These are phyloP conservation scores for Hanseniaspora pseudoguilliermondii DNA, from an alignment of 805 yeast species.

Conservation along the genomic window DNA sequence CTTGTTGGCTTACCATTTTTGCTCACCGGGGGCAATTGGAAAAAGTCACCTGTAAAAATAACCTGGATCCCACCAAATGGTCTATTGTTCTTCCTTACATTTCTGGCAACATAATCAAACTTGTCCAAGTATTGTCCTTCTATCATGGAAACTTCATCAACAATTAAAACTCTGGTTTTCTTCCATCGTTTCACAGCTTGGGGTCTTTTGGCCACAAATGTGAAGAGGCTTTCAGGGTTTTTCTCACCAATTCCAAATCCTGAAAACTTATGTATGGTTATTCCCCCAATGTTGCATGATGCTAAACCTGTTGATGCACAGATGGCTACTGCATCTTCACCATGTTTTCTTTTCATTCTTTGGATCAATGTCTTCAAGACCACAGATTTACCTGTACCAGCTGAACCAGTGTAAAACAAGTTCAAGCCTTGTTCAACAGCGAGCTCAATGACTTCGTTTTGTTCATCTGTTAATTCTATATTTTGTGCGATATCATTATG, in stretches of 20 bases:
- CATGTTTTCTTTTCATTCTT: slow-evolving; percentile 35
- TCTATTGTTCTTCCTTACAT: slow-evolving; percentile 30
- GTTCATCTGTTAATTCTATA: slow-evolving; percentile 31
- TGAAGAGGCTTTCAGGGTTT: slow-evolving; percentile 33
- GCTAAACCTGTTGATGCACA: slow-evolving; percentile 82
- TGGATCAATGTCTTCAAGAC: slow-evolving; percentile 55
- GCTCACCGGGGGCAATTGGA: slow-evolving; percentile 65
- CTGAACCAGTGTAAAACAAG: slow-evolving; percentile 90
- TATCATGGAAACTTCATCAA: slow-evolving; percentile 74
- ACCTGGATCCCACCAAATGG: slow-evolving; percentile 79
- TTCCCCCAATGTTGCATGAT: slow-evolving; percentile 70
- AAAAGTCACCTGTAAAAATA: slow-evolving; percentile 69
- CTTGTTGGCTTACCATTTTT: slow-evolving; percentile 20
- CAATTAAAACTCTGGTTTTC: slow-evolving; percentile 43
- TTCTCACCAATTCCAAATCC: slow-evolving; percentile 67
- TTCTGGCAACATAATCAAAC: slow-evolving; percentile 46
- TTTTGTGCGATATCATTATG: not conserved
- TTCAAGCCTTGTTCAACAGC: slow-evolving; percentile 41
- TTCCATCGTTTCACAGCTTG: slow-evolving; percentile 45
- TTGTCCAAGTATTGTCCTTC: slow-evolving; percentile 57
- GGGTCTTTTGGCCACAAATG: slow-evolving; percentile 41
- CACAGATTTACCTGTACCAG: slow-evolving; percentile 96
- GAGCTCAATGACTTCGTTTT: slow-evolving; percentile 37
- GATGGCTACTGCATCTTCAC: slow-evolving; percentile 46
- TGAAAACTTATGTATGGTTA: slow-evolving; percentile 61